These are phyloP conservation scores for Nannochloropsis oceanica DNA, from an alignment of 108 stramenopile genomes.

Conservation along the genomic window DNA sequence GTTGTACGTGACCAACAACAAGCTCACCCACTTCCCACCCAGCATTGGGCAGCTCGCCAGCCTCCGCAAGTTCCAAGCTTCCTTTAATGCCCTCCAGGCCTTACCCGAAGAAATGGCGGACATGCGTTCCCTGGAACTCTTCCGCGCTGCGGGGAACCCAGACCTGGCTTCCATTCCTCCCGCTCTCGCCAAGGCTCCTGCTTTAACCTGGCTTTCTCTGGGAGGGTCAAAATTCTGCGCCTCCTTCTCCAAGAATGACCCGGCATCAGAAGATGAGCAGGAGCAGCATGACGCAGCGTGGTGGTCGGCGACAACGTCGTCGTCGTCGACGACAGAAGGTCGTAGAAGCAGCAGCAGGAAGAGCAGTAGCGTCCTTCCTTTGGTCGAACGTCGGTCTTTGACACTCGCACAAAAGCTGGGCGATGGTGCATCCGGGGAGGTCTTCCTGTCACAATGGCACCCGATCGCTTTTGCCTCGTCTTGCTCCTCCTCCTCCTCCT, in stretches of 20 bases:
- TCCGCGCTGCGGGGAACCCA: neutral
- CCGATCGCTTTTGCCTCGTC: neutral
- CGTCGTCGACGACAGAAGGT: neutral
- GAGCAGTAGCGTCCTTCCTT: neutral
- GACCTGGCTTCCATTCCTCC: neutral
- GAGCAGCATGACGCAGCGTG: neutral
- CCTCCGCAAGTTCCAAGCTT: constrained; percentile 21
- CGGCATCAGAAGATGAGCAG: neutral
- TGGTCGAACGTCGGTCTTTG: neutral
- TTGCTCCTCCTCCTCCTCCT: neutral
- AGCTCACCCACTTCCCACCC: neutral
- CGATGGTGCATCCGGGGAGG: constrained; percentile 18
- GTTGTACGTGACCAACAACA: constrained; percentile 21
- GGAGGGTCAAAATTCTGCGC: neutral
- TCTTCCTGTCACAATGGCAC: neutral
- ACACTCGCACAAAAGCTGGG: neutral
- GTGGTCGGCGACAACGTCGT: neutral
- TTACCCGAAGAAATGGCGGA: constrained; percentile 14
- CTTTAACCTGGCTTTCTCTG: neutral
- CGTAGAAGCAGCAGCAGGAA: neutral
- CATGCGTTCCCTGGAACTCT: constrained; percentile 17
- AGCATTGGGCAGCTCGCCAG: constrained; percentile 2
- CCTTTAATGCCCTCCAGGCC: constrained; percentile 8
- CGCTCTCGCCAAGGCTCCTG: neutral
- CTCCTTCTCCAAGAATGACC: neutral